These are phyloP conservation scores for Mortierella sp. DNA, from an alignment of 371 early-diverging fungal genomes.

Conservation along the genomic window DNA sequence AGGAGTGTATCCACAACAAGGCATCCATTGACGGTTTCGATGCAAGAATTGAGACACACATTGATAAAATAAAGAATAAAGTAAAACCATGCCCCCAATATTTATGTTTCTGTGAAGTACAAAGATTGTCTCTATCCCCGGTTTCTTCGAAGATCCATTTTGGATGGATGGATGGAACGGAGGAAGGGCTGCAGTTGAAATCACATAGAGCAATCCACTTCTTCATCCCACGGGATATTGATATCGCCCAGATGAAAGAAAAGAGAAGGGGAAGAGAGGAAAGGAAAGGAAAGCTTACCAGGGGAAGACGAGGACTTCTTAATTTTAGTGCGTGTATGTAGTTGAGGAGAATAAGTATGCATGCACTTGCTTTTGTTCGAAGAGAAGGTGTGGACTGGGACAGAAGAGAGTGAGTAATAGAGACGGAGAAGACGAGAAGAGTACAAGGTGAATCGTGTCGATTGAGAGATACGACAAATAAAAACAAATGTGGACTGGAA, in stretches of 20 bases:
- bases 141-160: background rate
- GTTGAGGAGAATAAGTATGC: background rate
- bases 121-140: background rate
- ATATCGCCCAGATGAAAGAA: background rate
- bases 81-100: background rate
- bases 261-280: background rate
- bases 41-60: background rate
- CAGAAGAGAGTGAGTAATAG: background rate
- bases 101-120: no score
- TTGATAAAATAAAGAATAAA: background rate
- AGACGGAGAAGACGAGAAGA: background rate
- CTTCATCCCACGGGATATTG: background rate
- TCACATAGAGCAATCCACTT: background rate
- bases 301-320: background rate
- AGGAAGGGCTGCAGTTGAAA: background rate
- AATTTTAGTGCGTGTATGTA: background rate
- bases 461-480: no score
- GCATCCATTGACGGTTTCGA: background rate
- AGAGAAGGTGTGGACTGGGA: background rate
- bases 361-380: background rate
- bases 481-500: background rate
- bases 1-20: background rate
- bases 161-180: background rate
- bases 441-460: background rate
- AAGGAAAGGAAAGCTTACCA: background rate